Percentiles rank a stretch among this genome's conserved stretches.
These are phyloP conservation scores for Linanthus parryae DNA, from an alignment of 148 eudicot genomes.

Conservation along the genomic window DNA sequence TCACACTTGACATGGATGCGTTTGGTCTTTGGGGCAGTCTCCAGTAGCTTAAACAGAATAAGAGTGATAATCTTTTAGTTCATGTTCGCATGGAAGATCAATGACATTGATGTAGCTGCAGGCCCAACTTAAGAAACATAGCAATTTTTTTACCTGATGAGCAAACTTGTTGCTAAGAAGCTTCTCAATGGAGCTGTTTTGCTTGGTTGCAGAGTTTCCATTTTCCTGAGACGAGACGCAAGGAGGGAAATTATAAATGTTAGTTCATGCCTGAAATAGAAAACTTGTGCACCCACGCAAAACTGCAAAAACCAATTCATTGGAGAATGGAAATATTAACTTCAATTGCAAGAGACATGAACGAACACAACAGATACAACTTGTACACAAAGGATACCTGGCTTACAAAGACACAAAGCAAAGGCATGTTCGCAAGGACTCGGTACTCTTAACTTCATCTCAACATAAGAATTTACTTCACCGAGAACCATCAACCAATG, in stretches of 20 bases:
- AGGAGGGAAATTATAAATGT: background rate
- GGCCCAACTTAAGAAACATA: background rate
- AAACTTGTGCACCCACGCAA: background rate
- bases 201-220: constrained; percentile 22
- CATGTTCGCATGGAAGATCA: background rate
- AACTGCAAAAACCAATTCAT: no score
- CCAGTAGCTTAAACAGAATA: constrained; percentile 50
- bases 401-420: no score
- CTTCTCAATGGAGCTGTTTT: constrained; percentile 49
- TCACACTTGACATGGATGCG: constrained; percentile 65
- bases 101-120: background rate
- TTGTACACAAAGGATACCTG: no score
- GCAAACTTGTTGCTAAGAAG: constrained; percentile 65
- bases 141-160: constrained; percentile 50
- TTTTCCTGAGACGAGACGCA: constrained; percentile 48
- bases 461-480: no score
- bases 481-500: no score
- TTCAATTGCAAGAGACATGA: no score
- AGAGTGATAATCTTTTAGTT: background rate
- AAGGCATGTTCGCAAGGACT: no score
- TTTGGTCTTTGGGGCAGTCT: constrained; percentile 61
- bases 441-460: no score
- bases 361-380: no score
- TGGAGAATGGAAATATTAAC: no score
- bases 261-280: background rate